Conservation (phyloP, 768 basidiomycete genomes). For the Infundibulicybe gibba region DNA sequence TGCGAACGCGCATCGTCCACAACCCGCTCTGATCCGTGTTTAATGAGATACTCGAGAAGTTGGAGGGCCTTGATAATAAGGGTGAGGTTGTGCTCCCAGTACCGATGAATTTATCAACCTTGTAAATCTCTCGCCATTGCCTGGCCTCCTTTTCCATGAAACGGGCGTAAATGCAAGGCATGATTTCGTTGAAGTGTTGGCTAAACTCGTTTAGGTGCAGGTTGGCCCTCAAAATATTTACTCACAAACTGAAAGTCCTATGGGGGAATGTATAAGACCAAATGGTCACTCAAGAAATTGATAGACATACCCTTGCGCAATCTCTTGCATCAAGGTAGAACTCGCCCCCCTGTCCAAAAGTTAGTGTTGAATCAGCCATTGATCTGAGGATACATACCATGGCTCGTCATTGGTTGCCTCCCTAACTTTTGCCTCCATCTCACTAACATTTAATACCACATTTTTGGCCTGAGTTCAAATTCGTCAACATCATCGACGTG, state of each 20-base stretch:
- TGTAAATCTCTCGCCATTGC: conserved; percentile 99
- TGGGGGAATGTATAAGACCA: not conserved
- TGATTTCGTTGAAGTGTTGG: conserved; percentile 98
- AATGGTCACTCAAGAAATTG: not conserved
- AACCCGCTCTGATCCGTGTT: conserved; percentile 95
- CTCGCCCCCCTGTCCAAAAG: conserved; percentile 79
- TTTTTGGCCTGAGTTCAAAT: conserved; percentile 73
- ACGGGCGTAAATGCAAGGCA: conserved; percentile 92
- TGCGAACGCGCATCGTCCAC: conserved; percentile 97
- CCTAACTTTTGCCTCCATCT: conserved; percentile 95
- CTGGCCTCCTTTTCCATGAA: conserved; percentile 99
- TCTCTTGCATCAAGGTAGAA: conserved; percentile 97
- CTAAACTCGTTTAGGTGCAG: conserved; percentile 30
- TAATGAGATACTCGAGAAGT: conserved; percentile 92
- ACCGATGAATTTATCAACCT: conserved; percentile 43
- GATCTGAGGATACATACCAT: conserved; percentile 59
- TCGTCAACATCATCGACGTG: not conserved
- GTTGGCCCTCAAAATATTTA: conserved; percentile 1
- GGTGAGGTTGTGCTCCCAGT: not conserved
- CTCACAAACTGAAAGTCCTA: conserved; percentile 98
- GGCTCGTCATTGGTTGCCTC: conserved; percentile 98
- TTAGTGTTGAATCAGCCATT: conserved; percentile 1
- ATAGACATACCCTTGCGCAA: conserved; percentile 80
- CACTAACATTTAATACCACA: conserved; percentile 91
- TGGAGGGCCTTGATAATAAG: conserved; percentile 67